Evolutionary conservation across 208 protist species (phyloP), one percentile per base, ranked within the genome.

Genomic region (Trypanosoma melophagium): DNA sequence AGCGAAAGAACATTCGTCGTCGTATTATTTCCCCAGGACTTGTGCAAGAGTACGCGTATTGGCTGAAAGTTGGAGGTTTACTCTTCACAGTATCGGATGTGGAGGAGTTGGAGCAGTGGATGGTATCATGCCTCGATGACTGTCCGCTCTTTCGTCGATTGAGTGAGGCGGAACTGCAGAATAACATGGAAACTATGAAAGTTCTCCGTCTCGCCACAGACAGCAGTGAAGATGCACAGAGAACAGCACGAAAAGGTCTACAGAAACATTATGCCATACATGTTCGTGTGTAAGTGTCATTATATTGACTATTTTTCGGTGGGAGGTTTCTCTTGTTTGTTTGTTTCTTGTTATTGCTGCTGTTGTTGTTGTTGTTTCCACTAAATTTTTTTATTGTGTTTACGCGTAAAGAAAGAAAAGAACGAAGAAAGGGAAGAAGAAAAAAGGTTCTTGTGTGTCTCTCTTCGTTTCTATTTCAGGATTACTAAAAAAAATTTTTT

Each of bases 31-130:
- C 87, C 4, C 86, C 92, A 17, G 86, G 89, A 7, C 82, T 99
- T 16, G 82, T 98, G 14, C 82, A 97, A 12, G 97, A 99, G 69
- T 99, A 99, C 75, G 97, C 97, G 16, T 98, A 99, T 71, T 90
- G 97, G 71, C 74, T 99, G 17, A 47, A 64, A 31, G 66, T 66
- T n/a, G 98, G 98, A 16, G 98, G 97, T 12, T 71, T 98, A 0
- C 57, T 99, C 8, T 99, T 99, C 80, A 99, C 98, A 25, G 96
- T 99, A 47, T 99, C 97, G 0, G 94, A 98, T 66, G 93, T 97
- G 12, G 80, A 90, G 71, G 89, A 94, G 31, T 68, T 98, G 40
- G 86, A 89, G 86, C 91, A 79, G 80, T 99, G 81, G 92, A 98
- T 90, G 98, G 82, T 89, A 9, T 71, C 87, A 25, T 96, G 96